These are phyloP conservation scores for Xylaria sp. DNA, from an alignment of 2,329 filamentous ascomycete genomes.

Conservation along the genomic window DNA sequence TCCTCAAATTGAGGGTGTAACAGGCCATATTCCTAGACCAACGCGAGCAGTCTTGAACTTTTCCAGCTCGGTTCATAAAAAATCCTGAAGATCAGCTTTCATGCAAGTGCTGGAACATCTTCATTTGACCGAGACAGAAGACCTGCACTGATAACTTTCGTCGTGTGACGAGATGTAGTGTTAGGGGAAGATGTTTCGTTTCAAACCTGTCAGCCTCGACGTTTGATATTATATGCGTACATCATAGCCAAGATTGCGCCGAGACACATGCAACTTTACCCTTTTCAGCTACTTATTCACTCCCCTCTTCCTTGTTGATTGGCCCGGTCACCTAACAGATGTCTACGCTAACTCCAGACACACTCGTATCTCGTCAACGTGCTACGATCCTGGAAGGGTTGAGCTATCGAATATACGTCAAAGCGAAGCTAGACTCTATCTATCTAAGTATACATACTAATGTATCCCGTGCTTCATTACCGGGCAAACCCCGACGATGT, in stretches of 20 bases:
- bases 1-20: background rate
- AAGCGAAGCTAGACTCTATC: too few relatives aligned
- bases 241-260: background rate
- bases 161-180: background rate
- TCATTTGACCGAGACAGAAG: conserved; percentile 6
- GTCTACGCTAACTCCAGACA: too few relatives aligned
- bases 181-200: conserved; percentile 37
- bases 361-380: background rate
- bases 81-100: conserved; percentile 3
- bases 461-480: too few relatives aligned
- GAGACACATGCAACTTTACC: conserved; percentile 22
- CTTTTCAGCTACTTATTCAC: background rate
- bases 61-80: background rate
- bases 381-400: too few relatives aligned
- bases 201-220: conserved; percentile 34
- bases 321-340: background rate
- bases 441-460: too few relatives aligned
- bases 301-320: background rate
- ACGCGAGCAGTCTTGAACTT: background rate
- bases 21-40: background rate
- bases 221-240: conserved; percentile 41
- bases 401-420: too few relatives aligned
- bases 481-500: too few relatives aligned
- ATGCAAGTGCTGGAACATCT: conserved; percentile 14
- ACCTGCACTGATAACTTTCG: background rate